Conservation (phyloP, 116 monocot species). For the Posidonia oceanica region DNA sequence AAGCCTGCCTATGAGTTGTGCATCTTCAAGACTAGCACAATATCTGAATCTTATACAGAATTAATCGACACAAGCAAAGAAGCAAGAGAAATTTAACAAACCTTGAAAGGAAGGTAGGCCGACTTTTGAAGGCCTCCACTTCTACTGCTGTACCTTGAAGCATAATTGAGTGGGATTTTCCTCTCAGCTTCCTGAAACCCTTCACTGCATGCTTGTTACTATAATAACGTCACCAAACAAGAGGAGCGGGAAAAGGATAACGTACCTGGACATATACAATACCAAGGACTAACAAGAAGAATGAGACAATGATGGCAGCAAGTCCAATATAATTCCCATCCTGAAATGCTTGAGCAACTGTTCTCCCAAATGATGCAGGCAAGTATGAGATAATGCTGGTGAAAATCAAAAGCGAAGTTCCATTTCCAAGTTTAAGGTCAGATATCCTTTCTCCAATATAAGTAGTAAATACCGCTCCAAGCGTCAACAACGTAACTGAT, state of each 20-base stretch:
- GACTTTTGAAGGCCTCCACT: constrained; percentile 78
- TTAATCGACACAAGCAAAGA: background rate
- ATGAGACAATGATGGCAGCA: constrained; percentile 54
- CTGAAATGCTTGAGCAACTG: constrained; percentile 80
- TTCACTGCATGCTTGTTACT: constrained; percentile 19
- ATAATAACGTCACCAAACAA: background rate
- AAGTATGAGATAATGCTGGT: constrained; percentile 96
- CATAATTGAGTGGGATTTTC: constrained; percentile 99
- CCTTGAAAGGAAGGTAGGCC: constrained; percentile 99
- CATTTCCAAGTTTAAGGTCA: constrained; percentile 98
- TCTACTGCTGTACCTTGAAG: constrained; percentile 90
- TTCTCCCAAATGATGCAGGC: constrained; percentile 95
- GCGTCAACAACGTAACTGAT: constrained; percentile 71
- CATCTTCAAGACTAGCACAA: too few relatives aligned
- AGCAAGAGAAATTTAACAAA: constrained; percentile 12
- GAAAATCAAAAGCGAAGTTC: constrained; percentile 97
- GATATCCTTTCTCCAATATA: constrained; percentile 95
- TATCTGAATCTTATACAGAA: background rate
- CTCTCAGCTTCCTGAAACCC: constrained; percentile 95
- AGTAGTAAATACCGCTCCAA: constrained; percentile 90
- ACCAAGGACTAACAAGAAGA: constrained; percentile 77
- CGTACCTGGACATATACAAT: constrained; percentile 98
- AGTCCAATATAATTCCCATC: constrained; percentile 93
- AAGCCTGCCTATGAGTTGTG: too few relatives aligned
- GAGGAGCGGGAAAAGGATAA: background rate